Evolutionary conservation across 192 early-diverging fungal genomes (phyloP).

Genomic region (Coemansia sp.): DNA sequence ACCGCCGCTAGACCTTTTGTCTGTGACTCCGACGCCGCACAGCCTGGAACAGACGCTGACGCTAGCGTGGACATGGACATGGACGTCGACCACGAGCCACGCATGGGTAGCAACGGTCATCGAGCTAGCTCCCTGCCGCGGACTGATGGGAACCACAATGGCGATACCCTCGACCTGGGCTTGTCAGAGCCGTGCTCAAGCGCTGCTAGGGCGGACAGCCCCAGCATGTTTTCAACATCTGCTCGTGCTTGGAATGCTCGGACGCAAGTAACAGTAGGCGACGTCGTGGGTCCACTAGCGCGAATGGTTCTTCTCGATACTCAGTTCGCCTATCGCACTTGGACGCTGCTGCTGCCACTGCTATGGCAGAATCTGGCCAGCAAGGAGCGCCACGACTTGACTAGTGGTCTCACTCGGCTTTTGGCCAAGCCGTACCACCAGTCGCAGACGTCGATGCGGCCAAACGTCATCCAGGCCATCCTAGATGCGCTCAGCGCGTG

Average conservation of each 20-base stretch:
- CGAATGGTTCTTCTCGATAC: conserved; percentile 71
- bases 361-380: conserved; percentile 75
- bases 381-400: conserved; percentile 85
- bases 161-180: background rate
- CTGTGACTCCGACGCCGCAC: background rate
- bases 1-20: background rate
- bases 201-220: background rate
- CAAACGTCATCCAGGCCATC: conserved; percentile 96
- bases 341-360: conserved; percentile 84
- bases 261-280: conserved; percentile 18
- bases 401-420: conserved; percentile 80
- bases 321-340: conserved; percentile 72
- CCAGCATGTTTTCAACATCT: background rate
- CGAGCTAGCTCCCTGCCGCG: background rate
- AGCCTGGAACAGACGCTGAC: background rate
- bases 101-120: background rate
- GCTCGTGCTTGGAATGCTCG: background rate
- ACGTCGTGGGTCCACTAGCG: conserved; percentile 62
- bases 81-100: conserved; percentile 9
- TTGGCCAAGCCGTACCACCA: conserved; percentile 92
- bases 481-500: conserved; percentile 85
- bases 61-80: conserved; percentile 25
- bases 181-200: background rate
- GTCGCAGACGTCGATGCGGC: conserved; percentile 75
- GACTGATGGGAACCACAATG: background rate